A percentile compares a stretch with the other conserved stretches of the same genome.
Evolutionary conservation across 2,329 filamentous ascomycete genomes (phyloP).

Genomic region (Coniochaeta sp.): DNA sequence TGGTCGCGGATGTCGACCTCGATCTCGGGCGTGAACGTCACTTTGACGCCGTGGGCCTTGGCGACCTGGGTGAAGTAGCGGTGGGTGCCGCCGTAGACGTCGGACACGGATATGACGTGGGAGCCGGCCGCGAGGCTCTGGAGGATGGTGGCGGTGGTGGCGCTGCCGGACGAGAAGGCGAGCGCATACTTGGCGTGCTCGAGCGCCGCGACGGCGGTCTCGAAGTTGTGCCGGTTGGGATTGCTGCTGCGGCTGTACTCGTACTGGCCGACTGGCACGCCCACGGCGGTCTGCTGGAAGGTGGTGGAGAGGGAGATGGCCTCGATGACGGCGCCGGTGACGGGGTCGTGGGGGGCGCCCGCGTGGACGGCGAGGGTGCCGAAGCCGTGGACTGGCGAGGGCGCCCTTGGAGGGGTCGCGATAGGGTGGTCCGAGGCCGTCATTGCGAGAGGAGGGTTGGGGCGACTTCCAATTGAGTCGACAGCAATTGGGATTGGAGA

Average conservation of each 20-base stretch:
- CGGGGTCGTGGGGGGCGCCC: slow-evolving; percentile 81
- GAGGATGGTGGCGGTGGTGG: slow-evolving; percentile 86
- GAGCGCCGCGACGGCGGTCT: slow-evolving; percentile 81
- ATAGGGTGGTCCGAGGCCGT: slow-evolving; percentile 25
- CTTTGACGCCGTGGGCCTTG: slow-evolving; percentile 84
- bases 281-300: slow-evolving; percentile 84
- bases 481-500: slow-evolving; percentile 1
- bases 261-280: slow-evolving; percentile 78
- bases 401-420: slow-evolving; percentile 65
- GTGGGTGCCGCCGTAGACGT: slow-evolving; percentile 97
- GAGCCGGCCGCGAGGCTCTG: slow-evolving; percentile 86
- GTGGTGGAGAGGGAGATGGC: slow-evolving; percentile 94
- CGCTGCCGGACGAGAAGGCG: slow-evolving; percentile 89
- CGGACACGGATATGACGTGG: slow-evolving; percentile 92
- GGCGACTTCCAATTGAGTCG: slow-evolving; percentile 5
- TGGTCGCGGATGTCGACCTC: slow-evolving; percentile 79
- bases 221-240: slow-evolving; percentile 93
- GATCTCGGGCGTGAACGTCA: slow-evolving; percentile 90
- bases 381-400: slow-evolving; percentile 72
- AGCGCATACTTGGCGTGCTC: slow-evolving; percentile 90
- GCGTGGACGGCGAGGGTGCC: slow-evolving; percentile 94
- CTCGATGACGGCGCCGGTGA: slow-evolving; percentile 92
- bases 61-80: slow-evolving; percentile 98
- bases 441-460: slow-evolving; percentile 14
- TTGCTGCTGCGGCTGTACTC: slow-evolving; percentile 94